Evolutionary conservation across 202 grass and related monocot species (phyloP).

Genomic region (Hordeum pubiflorum): DNA sequence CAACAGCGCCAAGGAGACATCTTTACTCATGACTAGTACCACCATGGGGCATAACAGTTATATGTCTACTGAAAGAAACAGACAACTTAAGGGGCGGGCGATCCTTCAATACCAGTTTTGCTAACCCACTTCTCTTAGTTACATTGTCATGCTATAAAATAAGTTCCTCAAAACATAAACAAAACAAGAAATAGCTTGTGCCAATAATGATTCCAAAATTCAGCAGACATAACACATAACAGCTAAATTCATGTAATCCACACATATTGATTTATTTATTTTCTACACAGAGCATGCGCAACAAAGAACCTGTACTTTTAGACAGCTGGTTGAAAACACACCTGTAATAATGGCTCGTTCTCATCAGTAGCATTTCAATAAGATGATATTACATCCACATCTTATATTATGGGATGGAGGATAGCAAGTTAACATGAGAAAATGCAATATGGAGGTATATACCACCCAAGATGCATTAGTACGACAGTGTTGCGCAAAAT

Average conservation of each 20-base stretch:
- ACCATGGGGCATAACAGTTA: conserved; percentile 78
- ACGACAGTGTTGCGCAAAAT: neutral
- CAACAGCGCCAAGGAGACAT: neutral
- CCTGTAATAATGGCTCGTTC: conserved; percentile 80
- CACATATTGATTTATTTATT: neutral
- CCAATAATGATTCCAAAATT: neutral
- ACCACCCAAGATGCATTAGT: neutral
- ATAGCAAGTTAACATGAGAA: neutral
- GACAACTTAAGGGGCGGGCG: conserved; percentile 74
- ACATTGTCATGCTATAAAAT: conserved; percentile 25
- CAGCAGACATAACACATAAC: neutral
- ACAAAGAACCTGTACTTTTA: neutral
- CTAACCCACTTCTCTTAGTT: conserved; percentile 85
- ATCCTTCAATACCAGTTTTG: conserved; percentile 80
- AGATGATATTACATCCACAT: too few relatives aligned
- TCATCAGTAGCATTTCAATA: conserved; percentile 85
- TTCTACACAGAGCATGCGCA: neutral
- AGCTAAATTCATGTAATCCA: neutral
- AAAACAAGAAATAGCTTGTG: too few relatives aligned
- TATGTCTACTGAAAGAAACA: conserved; percentile 69
- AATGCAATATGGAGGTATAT: neutral
- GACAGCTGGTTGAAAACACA: conserved; percentile 24
- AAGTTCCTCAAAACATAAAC: neutral
- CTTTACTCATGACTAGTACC: conserved; percentile 62
- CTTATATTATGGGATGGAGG: too few relatives aligned